Evolutionary conservation across 352 stramenopile genomes (phyloP), one percentile per base, ranked within the genome.

Genomic region (Pythium guiyangense): DNA sequence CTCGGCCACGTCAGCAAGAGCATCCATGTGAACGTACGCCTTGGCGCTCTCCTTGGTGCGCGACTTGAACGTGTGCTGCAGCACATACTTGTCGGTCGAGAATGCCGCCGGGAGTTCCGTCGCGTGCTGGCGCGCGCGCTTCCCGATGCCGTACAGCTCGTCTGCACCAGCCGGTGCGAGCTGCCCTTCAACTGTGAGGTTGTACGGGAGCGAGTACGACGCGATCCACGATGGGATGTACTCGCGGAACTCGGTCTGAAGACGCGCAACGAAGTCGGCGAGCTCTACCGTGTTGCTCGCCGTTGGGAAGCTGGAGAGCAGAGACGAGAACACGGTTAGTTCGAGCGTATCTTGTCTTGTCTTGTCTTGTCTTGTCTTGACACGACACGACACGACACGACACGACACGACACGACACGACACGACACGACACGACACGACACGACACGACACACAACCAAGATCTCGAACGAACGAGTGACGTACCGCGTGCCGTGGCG

Each of bases 131-230:
- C 78, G 70, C 1, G 66, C 67, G 10, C 80, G 71, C 25, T 54
- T 53, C 5, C 73, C 77, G 27, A 77, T 69, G 0, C 39, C 56
- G 39, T 61, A 48, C 22, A 91, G 73, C 51, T 88, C 79, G 2
- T 43, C 25, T 8, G 52, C 54, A 0, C 81, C 81, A 14, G 70
- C 56, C 0, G 56, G 47, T 1, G 77, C 63, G 34, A 91, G 60
- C 17, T 69, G 59, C 2, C 80, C 77, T 35, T 73, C 57, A 18
- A 79, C 55, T 17, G 62, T 71, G 43, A 69, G 20, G 49, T 86
- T 84, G 66, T 91, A 91, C 20, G 64, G 74, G 20, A 89, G 73
- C 35, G 44, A 62, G 60, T 91, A 91, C 48, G 68, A 63, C 11
- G 62, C 62, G 44, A 91, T 43, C 80, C 80, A 91, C 22, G 43